Evolutionary conservation across 1,139 yeast genomes (phyloP).

Genomic region (Pichia sp.): DNA sequence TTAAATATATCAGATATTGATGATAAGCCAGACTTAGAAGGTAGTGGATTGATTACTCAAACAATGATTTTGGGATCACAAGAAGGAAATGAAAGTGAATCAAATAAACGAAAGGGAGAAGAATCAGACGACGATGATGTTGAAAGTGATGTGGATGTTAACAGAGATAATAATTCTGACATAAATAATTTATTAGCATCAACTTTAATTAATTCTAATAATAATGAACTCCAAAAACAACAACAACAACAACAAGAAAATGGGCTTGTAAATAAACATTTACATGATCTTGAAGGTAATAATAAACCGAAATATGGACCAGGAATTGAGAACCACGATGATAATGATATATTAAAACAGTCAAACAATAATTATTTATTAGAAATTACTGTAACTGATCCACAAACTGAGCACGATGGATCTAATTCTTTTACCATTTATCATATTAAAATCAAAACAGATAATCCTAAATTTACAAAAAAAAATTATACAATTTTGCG

Average conservation of each 20-base stretch:
- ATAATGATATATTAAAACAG: too few species aligned
- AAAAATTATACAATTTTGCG: slow-evolving; percentile 31
- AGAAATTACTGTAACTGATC: slow-evolving; percentile 3
- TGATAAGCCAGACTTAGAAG: slow-evolving; percentile 3
- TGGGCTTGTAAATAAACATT: too few species aligned
- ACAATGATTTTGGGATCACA: slow-evolving; percentile 12
- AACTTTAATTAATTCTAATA: background rate
- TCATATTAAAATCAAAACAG: slow-evolving; percentile 55
- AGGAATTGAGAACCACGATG: too few species aligned
- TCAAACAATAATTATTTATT: background rate
- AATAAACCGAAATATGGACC: too few species aligned
- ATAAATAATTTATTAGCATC: background rate
- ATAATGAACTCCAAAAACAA: too few species aligned
- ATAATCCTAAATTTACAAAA: slow-evolving; percentile 39
- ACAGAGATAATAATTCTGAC: background rate
- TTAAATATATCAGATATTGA: background rate
- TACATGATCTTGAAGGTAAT: too few species aligned
- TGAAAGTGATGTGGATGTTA: background rate
- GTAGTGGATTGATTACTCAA: slow-evolving; percentile 16
- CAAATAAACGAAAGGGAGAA: background rate
- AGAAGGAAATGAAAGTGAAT: background rate
- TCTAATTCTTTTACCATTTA: slow-evolving; percentile 80
- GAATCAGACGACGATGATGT: background rate
- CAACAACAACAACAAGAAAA: too few species aligned
- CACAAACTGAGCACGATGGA: slow-evolving; percentile 48